phyloP scores from a whole-genome alignment of 208 protist species.

The Strigomonas galati region DNA sequence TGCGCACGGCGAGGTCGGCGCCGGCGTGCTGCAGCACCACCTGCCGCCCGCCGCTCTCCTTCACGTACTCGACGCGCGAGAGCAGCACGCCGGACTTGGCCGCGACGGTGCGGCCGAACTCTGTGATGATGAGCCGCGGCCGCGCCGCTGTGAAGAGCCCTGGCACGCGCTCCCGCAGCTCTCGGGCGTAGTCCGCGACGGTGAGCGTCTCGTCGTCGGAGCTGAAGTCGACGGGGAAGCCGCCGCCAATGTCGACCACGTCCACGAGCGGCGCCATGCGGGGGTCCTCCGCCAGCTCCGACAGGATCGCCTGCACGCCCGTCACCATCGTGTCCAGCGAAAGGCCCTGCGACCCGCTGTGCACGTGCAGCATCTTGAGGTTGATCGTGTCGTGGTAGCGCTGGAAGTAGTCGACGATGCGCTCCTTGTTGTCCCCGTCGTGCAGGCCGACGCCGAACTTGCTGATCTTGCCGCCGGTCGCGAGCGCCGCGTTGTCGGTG shows the following conservation, averaged over 20 bases:
- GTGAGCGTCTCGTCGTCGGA: conserved; percentile 34
- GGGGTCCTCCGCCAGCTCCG: conserved; percentile 26
- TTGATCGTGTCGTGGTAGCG: conserved; percentile 37
- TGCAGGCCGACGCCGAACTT: conserved; percentile 71
- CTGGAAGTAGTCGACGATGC: conserved; percentile 32
- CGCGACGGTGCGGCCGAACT: conserved; percentile 60
- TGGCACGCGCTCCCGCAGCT: conserved; percentile 29
- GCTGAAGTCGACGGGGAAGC: conserved; percentile 57
- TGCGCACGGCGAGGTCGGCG: conserved; percentile 66
- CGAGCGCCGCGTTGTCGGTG: conserved; percentile 43
- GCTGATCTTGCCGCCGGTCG: conserved; percentile 45
- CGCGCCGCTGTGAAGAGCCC: conserved; percentile 31
- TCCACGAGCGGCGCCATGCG: conserved; percentile 24
- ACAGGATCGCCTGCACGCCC: conserved; percentile 34
- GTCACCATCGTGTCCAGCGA: conserved; percentile 51
- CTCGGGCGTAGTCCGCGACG: conserved; percentile 32
- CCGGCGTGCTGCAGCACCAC: conserved; percentile 60
- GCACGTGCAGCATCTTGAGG: conserved; percentile 57
- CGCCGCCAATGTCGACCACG: conserved; percentile 59
- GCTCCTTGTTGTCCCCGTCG: conserved; percentile 38
- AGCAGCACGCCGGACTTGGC: conserved; percentile 55
- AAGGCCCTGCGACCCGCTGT: conserved; percentile 66
- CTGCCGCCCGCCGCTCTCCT: conserved; percentile 38
- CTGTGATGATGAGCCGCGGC: conserved; percentile 46
- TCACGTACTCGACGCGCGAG: conserved; percentile 68